Percentiles rank a stretch among this genome's conserved stretches.
phyloP scores from a whole-genome alignment of 2,329 filamentous ascomycete genomes.

The Ascocoryne sarcoides region DNA sequence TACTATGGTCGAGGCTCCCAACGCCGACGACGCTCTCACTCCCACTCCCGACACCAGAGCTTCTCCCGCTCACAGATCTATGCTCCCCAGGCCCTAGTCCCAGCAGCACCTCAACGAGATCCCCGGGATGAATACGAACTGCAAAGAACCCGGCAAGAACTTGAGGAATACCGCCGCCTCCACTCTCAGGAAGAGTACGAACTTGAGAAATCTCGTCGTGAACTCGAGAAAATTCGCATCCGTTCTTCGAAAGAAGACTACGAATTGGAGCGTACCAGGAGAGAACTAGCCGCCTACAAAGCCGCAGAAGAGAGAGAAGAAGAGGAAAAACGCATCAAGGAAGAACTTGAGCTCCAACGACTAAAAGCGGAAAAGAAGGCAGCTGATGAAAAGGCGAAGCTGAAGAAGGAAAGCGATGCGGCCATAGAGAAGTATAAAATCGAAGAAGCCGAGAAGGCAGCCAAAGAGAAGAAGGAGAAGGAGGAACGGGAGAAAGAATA shows the following conservation, averaged over 20 bases:
- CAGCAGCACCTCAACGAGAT: not conserved
- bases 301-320: constrained; percentile 24
- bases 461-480: constrained; percentile 31
- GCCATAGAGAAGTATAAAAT: constrained; percentile 42
- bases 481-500: constrained; percentile 28
- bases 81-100: not conserved
- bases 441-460: constrained; percentile 28
- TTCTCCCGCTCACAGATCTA: not conserved
- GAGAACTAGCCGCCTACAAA: constrained; percentile 32
- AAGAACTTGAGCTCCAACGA: constrained; percentile 32
- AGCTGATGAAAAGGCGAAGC: constrained; percentile 33
- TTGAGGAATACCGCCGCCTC: constrained; percentile 35
- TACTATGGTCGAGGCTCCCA: too few relatives aligned
- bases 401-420: constrained; percentile 38
- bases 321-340: constrained; percentile 35
- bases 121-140: constrained; percentile 28
- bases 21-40: not conserved
- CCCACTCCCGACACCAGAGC: not conserved
- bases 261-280: constrained; percentile 21
- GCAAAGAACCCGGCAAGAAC: constrained; percentile 31
- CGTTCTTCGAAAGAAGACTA: constrained; percentile 11
- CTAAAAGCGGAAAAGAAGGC: constrained; percentile 37
- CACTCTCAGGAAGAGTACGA: constrained; percentile 8
- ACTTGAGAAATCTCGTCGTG: constrained; percentile 34
- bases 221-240: constrained; percentile 28